phyloP scores from a whole-genome alignment of 768 basidiomycete species.

The Pleurotus giganteus region DNA sequence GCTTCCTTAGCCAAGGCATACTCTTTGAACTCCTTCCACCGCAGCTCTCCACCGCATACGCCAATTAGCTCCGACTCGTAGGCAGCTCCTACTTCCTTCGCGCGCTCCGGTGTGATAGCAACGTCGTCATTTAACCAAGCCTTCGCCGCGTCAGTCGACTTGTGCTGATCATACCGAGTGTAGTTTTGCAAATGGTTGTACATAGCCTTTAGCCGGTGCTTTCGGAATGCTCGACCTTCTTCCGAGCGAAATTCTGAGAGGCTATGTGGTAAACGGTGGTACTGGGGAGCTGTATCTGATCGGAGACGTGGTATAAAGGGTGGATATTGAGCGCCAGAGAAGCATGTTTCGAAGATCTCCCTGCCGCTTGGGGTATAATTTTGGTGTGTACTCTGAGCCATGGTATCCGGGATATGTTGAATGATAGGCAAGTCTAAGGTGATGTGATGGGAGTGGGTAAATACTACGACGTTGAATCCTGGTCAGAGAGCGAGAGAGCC shows the following conservation, averaged over 20 bases:
- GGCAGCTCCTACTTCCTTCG: conserved; percentile 59
- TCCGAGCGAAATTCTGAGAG: conserved; percentile 61
- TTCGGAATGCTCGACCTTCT: conserved; percentile 64
- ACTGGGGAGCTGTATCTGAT: conserved; percentile 42
- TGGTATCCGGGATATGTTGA: conserved; percentile 1
- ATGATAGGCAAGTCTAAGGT: background rate
- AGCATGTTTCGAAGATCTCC: conserved; percentile 50
- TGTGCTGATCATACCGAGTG: conserved; percentile 12
- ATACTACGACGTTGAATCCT: conserved; percentile 15
- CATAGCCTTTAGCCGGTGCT: conserved; percentile 56
- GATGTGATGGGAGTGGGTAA: background rate
- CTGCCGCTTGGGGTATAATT: conserved; percentile 35
- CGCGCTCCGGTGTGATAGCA: conserved; percentile 56
- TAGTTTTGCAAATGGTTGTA: conserved; percentile 57
- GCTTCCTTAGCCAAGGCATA: conserved; percentile 82
- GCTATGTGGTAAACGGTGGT: conserved; percentile 38
- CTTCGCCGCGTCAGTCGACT: conserved; percentile 10
- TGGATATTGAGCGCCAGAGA: conserved; percentile 51
- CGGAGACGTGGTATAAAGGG: conserved; percentile 59
- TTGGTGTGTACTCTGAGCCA: background rate
- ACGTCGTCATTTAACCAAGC: conserved; percentile 17
- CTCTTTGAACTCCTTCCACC: conserved; percentile 69
- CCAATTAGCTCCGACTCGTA: conserved; percentile 78
- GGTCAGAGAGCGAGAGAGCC: conserved; percentile 13
- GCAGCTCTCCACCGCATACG: conserved; percentile 52